These are phyloP conservation scores for Cordyceps tenuipes DNA, from an alignment of 2,329 filamentous ascomycete genomes.

Conservation along the genomic window DNA sequence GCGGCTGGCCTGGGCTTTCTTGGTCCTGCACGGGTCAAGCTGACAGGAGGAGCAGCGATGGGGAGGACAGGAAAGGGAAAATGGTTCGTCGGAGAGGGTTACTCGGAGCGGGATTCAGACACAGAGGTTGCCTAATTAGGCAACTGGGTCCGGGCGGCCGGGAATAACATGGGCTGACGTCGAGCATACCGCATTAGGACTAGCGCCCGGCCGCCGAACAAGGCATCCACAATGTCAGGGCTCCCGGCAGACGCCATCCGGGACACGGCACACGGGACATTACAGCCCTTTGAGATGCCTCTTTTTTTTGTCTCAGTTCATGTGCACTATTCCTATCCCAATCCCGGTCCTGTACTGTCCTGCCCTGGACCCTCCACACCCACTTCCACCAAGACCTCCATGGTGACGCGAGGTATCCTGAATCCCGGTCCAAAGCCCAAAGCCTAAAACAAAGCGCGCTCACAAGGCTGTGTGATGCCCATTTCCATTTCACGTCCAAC, in stretches of 20 bases:
- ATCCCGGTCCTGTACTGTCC: not conserved
- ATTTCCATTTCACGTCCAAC: conserved; percentile 1
- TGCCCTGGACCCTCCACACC: not conserved
- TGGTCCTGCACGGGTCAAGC: conserved; percentile 1
- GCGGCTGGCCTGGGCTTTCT: not conserved
- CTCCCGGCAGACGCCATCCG: conserved; percentile 6
- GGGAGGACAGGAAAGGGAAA: not conserved
- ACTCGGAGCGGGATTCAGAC: not conserved
- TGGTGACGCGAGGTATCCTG: conserved; percentile 4
- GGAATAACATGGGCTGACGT: not conserved
- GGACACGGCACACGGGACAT: not conserved
- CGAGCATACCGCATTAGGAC: conserved; percentile 1
- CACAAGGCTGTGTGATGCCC: conserved; percentile 5
- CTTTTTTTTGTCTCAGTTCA: not conserved
- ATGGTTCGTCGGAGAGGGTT: too few species aligned
- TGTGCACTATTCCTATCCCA: not conserved
- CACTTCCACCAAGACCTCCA: not conserved
- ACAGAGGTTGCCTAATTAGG: conserved; percentile 7
- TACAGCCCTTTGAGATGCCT: not conserved
- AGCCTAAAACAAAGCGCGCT: not conserved
- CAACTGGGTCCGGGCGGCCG: conserved; percentile 4
- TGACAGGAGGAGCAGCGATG: not conserved
- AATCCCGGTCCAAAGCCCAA: conserved; percentile 4
- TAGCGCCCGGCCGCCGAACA: not conserved
- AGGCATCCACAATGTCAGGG: not conserved